These are phyloP conservation scores for Monilinia fructicola DNA, from an alignment of 2,329 filamentous ascomycete species.

Conservation along the genomic window DNA sequence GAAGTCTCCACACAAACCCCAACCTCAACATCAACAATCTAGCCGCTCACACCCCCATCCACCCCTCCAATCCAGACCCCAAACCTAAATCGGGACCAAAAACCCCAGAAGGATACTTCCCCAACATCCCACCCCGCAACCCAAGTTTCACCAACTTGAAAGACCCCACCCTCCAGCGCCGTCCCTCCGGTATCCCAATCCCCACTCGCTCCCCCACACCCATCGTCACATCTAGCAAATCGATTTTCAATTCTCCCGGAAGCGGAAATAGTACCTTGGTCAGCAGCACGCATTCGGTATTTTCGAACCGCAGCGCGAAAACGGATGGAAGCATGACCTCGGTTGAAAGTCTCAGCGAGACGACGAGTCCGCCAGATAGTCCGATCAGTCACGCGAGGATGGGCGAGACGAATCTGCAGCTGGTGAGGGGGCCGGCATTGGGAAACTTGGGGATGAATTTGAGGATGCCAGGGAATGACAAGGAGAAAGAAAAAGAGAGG, in stretches of 20 bases:
- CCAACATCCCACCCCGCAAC: constrained; percentile 14
- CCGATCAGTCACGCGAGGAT: background rate
- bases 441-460: constrained; percentile 2
- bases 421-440: background rate
- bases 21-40: constrained; percentile 13
- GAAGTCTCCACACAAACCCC: constrained; percentile 20
- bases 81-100: background rate
- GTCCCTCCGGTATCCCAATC: constrained; percentile 18
- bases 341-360: constrained; percentile 23
- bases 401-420: background rate
- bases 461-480: background rate
- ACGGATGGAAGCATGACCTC: constrained; percentile 29
- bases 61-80: background rate
- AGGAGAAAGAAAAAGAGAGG: background rate
- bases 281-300: constrained; percentile 30
- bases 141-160: constrained; percentile 21
- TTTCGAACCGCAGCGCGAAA: constrained; percentile 26
- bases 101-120: constrained; percentile 9
- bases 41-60: background rate
- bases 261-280: constrained; percentile 29
- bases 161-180: constrained; percentile 1
- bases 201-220: constrained; percentile 29
- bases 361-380: constrained; percentile 29
- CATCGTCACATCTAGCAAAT: constrained; percentile 19
- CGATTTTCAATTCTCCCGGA: constrained; percentile 22